These are phyloP conservation scores for Clarireedia homoeocarpa DNA, from an alignment of 2,329 filamentous ascomycete species.

Conservation along the genomic window DNA sequence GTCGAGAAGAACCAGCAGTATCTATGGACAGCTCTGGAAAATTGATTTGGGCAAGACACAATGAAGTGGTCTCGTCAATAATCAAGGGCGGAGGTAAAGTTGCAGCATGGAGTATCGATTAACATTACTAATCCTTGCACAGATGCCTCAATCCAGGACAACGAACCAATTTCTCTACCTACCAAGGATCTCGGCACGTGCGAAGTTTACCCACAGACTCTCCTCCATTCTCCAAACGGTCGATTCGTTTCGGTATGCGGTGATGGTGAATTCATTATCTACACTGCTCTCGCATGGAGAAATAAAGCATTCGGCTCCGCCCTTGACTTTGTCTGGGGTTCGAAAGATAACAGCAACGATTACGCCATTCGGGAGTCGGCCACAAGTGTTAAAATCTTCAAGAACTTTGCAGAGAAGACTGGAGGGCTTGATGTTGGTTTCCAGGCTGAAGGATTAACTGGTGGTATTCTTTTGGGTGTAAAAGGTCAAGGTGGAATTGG, in stretches of 20 bases:
- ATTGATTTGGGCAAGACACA: constrained; percentile 91
- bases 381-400: constrained; percentile 93
- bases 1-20: constrained; percentile 91
- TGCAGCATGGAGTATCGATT: neutral
- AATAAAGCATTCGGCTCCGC: constrained; percentile 97
- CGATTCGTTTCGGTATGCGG: constrained; percentile 84
- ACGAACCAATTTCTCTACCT: constrained; percentile 73
- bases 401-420: constrained; percentile 90
- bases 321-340: constrained; percentile 93
- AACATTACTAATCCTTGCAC: constrained; percentile 25
- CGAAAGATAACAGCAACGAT: constrained; percentile 96
- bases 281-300: constrained; percentile 90
- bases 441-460: constrained; percentile 84
- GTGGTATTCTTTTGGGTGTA: constrained; percentile 85
- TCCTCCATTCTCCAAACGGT: constrained; percentile 93
- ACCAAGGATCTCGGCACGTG: constrained; percentile 94
- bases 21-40: constrained; percentile 97
- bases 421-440: constrained; percentile 91
- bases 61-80: constrained; percentile 87
- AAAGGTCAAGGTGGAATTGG: constrained; percentile 92
- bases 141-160: constrained; percentile 81
- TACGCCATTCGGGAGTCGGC: constrained; percentile 93
- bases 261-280: constrained; percentile 98
- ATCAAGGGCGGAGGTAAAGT: constrained; percentile 74
- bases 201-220: constrained; percentile 91